Evolutionary conservation across 2,329 filamentous ascomycete genomes (phyloP).

Genomic region (Aspergillus fijiensis): DNA sequence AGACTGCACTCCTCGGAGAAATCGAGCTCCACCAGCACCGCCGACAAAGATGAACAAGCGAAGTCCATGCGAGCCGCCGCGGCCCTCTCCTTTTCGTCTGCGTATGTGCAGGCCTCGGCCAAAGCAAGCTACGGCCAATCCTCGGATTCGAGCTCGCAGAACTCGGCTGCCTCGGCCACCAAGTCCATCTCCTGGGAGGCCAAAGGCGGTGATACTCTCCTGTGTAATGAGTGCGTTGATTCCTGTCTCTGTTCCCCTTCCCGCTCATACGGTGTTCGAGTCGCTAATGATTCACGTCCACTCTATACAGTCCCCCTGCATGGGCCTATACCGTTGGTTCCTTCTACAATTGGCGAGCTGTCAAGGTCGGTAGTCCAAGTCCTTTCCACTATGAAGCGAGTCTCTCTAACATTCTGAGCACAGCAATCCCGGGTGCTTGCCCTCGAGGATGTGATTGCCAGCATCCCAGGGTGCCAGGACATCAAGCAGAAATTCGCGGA

Average conservation of each 20-base stretch:
- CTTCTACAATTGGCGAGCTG: no score
- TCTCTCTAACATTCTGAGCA: no score
- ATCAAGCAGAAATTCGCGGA: conserved; percentile 1
- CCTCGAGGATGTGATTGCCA: conserved; percentile 6
- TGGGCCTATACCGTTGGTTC: no score
- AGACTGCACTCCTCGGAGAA: conserved; percentile 9
- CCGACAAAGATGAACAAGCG: conserved; percentile 1
- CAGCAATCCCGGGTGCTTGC: conserved; percentile 9
- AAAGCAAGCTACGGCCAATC: conserved; percentile 1
- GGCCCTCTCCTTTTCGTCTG: conserved; percentile 5
- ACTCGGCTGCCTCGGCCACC: not conserved
- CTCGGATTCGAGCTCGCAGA: not conserved
- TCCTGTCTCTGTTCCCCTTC: no score
- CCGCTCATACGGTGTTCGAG: no score
- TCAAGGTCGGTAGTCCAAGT: no score
- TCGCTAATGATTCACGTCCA: no score
- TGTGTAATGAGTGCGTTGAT: no score
- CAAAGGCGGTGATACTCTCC: no score
- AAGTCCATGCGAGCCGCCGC: conserved; percentile 3
- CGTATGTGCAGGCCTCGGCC: not conserved
- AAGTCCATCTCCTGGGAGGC: conserved; percentile 7
- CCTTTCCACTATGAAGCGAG: no score
- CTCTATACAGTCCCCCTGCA: no score
- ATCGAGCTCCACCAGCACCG: not conserved
- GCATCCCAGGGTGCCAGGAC: not conserved